Evolutionary conservation across 2,329 filamentous ascomycete genomes (phyloP).

Genomic region (Fusarium illudens): DNA sequence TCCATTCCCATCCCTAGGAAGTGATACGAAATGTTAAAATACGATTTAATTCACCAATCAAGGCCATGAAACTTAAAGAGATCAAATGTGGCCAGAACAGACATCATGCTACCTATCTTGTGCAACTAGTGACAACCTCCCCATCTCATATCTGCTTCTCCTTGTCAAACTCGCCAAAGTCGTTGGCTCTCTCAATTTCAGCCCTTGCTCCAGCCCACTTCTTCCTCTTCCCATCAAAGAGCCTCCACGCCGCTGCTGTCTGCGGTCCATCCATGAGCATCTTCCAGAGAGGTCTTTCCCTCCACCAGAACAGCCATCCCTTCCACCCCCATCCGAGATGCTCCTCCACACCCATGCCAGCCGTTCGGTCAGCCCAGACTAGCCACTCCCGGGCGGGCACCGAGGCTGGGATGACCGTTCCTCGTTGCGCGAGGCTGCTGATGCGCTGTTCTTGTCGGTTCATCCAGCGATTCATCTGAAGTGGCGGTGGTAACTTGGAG

Average conservation of each 20-base stretch:
- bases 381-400: constrained; percentile 38
- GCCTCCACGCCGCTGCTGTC: constrained; percentile 16
- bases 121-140: not conserved
- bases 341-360: constrained; percentile 52
- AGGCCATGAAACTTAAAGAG: not conserved
- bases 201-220: not conserved
- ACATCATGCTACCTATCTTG: not conserved
- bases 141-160: not conserved
- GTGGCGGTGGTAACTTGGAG: constrained; percentile 44
- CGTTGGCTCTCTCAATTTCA: not conserved
- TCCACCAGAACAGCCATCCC: constrained; percentile 53
- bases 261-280: constrained; percentile 44
- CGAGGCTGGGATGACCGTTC: constrained; percentile 35
- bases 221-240: not conserved
- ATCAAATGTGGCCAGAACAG: not conserved
- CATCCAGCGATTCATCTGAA: constrained; percentile 46
- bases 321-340: constrained; percentile 51
- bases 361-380: constrained; percentile 43
- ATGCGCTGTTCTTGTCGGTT: constrained; percentile 3
- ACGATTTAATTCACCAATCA: not conserved
- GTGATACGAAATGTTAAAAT: not conserved
- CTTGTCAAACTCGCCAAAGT: not conserved
- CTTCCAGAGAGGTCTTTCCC: constrained; percentile 49
- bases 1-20: too few species aligned
- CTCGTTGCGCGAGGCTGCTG: constrained; percentile 4